Base-by-base conservation (phyloP, 202 grass and related monocot genomes). In the Zoysia matrella region DNA sequence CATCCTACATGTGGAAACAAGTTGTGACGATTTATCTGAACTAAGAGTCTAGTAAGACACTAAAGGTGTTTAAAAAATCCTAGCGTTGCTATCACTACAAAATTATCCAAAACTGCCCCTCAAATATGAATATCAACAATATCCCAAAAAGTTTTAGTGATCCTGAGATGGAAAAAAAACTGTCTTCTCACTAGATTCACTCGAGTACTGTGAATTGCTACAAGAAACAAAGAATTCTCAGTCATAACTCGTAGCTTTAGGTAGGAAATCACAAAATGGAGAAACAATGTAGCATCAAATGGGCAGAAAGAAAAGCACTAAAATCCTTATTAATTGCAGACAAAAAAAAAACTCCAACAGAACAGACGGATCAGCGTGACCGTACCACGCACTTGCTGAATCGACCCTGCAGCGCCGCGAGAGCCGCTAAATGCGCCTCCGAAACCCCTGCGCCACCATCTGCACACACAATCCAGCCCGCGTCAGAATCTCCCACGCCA, bases 321-420 rank as follows among this genome's bases (percentile, higher is more conserved):
- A 3, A 54, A 60, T 0, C 30, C 9, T 13, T 70, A 62, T 49
- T 30, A 63, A 7, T 10, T 3, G 42, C 60, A 40, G 60, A 39
- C 8, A 79, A 12, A 71, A 46, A 5, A 15, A 15, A 60, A 45
- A 3, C 36, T 65, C 36, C 61, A 80, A 47, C 47, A 63, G 60
- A 22, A 2, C 11, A 69, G 52, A 2, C 2, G 44, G 52, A 84
- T 54, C 67, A 54, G 60, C 22, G 45, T 2, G 77, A n/a, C 77
- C 92, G 76, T 80, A 98, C 95, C 89, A 98, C 95, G 74, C 95
- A 98, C 87, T 93, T 92, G 87, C 80, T 81, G 79, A 98, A 95
- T 62, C 83, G 46, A 41, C 56, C 74, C 80, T 90, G 92, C 46
- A 95, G 77, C 75, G 82, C 83, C 43, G 76, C 78, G 55, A 98